Evolutionary conservation across 2,329 filamentous ascomycete species (phyloP).

Genomic region (Colletotrichum trifolii): DNA sequence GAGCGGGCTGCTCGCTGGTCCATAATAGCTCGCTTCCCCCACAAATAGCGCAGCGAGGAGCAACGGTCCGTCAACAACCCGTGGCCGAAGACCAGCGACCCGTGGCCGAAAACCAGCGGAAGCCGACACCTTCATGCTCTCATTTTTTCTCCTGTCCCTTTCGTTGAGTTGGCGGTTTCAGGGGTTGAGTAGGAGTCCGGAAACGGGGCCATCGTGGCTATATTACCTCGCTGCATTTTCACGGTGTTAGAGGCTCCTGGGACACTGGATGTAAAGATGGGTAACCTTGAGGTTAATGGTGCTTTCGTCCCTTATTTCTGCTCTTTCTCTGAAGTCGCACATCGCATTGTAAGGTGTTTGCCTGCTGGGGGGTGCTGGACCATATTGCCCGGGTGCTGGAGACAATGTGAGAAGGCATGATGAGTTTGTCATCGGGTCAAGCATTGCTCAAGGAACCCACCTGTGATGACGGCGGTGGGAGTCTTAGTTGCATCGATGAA

Average conservation of each 20-base stretch:
- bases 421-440: conserved; percentile 27
- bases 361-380: conserved; percentile 23
- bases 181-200: conserved; percentile 24
- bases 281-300: conserved; percentile 14
- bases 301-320: conserved; percentile 11
- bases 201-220: conserved; percentile 25
- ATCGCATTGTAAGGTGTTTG: conserved; percentile 19
- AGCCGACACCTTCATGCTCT: background rate
- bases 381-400: conserved; percentile 20
- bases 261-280: conserved; percentile 7
- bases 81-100: conserved; percentile 9
- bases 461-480: conserved; percentile 16
- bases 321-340: background rate
- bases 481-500: conserved; percentile 23
- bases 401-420: conserved; percentile 5
- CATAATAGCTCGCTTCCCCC: conserved; percentile 4
- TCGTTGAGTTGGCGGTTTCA: conserved; percentile 21
- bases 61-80: background rate
- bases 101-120: conserved; percentile 20
- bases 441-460: conserved; percentile 20
- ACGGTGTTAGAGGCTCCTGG: conserved; percentile 13
- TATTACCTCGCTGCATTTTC: conserved; percentile 17
- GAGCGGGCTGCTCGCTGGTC: conserved; percentile 20
- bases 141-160: too few species aligned
- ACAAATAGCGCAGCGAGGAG: conserved; percentile 7